Evolutionary conservation across 2,329 filamentous ascomycete genomes (phyloP), one percentile per base, ranked within the genome.

Genomic region (Xylaria sp.): DNA sequence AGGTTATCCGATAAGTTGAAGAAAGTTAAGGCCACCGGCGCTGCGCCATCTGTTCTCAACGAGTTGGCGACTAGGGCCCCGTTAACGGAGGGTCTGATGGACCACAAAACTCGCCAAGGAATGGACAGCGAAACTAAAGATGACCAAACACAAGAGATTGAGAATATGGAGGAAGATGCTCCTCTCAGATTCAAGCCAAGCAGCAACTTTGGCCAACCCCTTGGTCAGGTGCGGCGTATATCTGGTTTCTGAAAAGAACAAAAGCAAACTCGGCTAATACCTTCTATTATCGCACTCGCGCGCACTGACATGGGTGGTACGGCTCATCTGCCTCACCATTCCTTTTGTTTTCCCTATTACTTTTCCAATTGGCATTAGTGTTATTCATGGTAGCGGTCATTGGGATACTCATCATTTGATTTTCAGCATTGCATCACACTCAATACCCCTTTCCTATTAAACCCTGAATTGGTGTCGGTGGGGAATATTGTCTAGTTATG

Each of bases 1-100:
- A 75, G 76, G 61, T 72, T 87, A 15, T 80, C 82, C 38, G 78
- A 83, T 69, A 86, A 82, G 70, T 77, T 87, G 2, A 78, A 83
- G 60, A 78, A 81, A 43, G 79, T 80, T 59, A 79, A 77, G 55
- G 79, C 78, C 14, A 75, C 79, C 19, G 79, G 83, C 38, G 77
- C 80, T 1, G 75, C 82, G 0, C 84, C 84, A 0, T 79, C 81
- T 2, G 77, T 78, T 2, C 69, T 78, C 25, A 77, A 76, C 55
- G 53, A 57, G 33, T 25, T n/a, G 6, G 23, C 14, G 23, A 28
- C 38, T 8, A 19, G 51, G 9, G 65, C 68, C 2, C 65, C 61
- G n/a, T n/a, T n/a, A 31, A 33, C 33, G 28, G 45, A 45, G 15
- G 19, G 12, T 14, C 3, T n/a, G 46, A 25, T 46, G 15, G 38